Evolutionary conservation across 1,284 basidiomycete species (phyloP).

Genomic region (Trametes hirsuta): DNA sequence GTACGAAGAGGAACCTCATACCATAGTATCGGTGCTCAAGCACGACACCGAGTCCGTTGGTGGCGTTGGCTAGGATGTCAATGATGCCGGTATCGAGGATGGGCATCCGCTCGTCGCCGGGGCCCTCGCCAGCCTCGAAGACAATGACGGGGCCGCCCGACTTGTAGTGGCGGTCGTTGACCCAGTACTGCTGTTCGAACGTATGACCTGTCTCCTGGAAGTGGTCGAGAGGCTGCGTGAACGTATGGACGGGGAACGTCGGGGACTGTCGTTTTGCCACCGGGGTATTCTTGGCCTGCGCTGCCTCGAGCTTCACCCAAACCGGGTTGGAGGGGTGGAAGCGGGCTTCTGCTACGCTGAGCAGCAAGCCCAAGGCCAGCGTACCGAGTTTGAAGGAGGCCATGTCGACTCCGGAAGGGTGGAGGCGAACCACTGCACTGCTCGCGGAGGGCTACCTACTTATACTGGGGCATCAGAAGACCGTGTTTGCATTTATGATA

Average conservation of each 20-base stretch:
- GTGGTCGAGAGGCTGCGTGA: slow-evolving; percentile 88
- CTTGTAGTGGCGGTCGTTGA: slow-evolving; percentile 83
- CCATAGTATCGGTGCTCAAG: slow-evolving; percentile 69
- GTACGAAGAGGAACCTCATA: not conserved
- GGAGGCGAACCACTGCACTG: too few species aligned
- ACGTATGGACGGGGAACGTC: slow-evolving; percentile 63
- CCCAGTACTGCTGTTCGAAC: slow-evolving; percentile 85
- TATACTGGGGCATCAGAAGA: too few species aligned
- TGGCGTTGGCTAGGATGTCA: slow-evolving; percentile 83
- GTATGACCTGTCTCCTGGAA: slow-evolving; percentile 55
- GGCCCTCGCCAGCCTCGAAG: slow-evolving; percentile 86
- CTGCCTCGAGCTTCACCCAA: slow-evolving; percentile 12
- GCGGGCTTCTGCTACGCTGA: not conserved
- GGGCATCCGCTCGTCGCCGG: slow-evolving; percentile 68
- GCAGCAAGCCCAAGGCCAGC: not conserved
- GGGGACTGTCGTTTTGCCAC: slow-evolving; percentile 4
- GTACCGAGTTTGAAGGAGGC: slow-evolving; percentile 2
- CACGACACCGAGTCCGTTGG: slow-evolving; percentile 83
- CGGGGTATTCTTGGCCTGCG: not conserved
- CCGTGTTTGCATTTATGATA: too few species aligned
- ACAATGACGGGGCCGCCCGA: slow-evolving; percentile 80
- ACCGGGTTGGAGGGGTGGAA: slow-evolving; percentile 10
- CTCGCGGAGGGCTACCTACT: too few species aligned
- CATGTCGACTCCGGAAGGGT: not conserved
- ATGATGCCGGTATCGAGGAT: slow-evolving; percentile 85